Conservation (phyloP, 345 rosid species). For the Stellera chamaejasme region DNA sequence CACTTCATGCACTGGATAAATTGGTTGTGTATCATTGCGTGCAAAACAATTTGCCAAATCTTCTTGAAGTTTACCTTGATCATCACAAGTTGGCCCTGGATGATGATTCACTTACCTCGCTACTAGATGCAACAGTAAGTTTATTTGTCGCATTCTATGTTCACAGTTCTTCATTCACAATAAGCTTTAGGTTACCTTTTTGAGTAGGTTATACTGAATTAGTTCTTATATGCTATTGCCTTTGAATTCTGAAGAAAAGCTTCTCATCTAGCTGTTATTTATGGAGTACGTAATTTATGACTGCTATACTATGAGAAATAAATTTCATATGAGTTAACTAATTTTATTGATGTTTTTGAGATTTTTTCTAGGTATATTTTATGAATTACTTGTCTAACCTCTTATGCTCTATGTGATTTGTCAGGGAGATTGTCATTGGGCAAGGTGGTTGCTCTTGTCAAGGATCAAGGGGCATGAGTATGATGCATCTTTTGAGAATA, state of each 20-base stretch:
- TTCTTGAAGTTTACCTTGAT: constrained; percentile 85
- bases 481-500: constrained; percentile 91
- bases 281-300: background rate
- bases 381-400: constrained; percentile 2
- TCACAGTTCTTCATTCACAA: constrained; percentile 1
- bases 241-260: too few species aligned
- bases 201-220: background rate
- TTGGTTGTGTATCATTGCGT: constrained; percentile 54
- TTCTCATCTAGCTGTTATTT: background rate
- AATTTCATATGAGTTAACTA: constrained; percentile 7
- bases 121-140: constrained; percentile 89
- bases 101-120: constrained; percentile 40
- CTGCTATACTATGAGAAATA: background rate
- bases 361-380: constrained; percentile 1
- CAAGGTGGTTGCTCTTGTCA: constrained; percentile 87
- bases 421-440: constrained; percentile 98
- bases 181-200: constrained; percentile 2
- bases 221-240: background rate
- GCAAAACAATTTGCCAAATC: constrained; percentile 68
- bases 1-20: constrained; percentile 60
- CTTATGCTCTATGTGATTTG: constrained; percentile 17
- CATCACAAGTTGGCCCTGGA: constrained; percentile 58
- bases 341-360: constrained; percentile 1
- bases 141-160: constrained; percentile 17
- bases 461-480: constrained; percentile 82